A percentile compares a stretch with the other conserved stretches of the same genome.
Conservation (phyloP, 2,329 filamentous ascomycete genomes). For the Fusarium nygamai region DNA sequence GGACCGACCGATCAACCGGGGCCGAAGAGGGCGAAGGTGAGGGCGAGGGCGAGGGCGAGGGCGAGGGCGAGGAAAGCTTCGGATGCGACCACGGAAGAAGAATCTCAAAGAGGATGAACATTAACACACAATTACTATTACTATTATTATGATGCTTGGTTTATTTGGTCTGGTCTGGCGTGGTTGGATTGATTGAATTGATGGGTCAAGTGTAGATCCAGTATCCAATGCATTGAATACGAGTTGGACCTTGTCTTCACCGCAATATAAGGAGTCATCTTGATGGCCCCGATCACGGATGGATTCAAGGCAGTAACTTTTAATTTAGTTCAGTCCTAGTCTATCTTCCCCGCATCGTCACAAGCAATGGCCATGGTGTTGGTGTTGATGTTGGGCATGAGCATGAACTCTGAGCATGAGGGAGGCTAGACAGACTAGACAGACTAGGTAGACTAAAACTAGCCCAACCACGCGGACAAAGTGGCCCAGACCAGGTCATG, state of each 20-base stretch:
- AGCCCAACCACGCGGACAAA: constrained; percentile 28
- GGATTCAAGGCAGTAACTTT: constrained; percentile 6
- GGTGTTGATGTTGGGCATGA: constrained; percentile 27
- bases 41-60: no score
- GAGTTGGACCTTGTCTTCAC: constrained; percentile 15
- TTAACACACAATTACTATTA: neutral
- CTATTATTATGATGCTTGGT: neutral
- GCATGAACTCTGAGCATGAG: constrained; percentile 12
- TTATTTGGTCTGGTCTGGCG: neutral
- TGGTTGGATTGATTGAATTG: neutral
- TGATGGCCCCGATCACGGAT: constrained; percentile 8
- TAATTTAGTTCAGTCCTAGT: neutral
- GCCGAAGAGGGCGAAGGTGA: neutral
- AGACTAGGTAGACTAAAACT: neutral
- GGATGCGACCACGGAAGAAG: constrained; percentile 14
- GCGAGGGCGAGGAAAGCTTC: neutral
- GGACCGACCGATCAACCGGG: constrained; percentile 28
- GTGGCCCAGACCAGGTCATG: constrained; percentile 23
- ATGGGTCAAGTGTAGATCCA: constrained; percentile 12
- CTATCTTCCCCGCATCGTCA: constrained; percentile 30
- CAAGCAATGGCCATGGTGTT: neutral
- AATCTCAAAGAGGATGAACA: neutral
- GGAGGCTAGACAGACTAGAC: neutral
- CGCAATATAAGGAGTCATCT: constrained; percentile 32
- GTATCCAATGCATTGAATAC: constrained; percentile 1